phyloP scores from a whole-genome alignment of 1,284 basidiomycete genomes.

The Pholiota adiposa region DNA sequence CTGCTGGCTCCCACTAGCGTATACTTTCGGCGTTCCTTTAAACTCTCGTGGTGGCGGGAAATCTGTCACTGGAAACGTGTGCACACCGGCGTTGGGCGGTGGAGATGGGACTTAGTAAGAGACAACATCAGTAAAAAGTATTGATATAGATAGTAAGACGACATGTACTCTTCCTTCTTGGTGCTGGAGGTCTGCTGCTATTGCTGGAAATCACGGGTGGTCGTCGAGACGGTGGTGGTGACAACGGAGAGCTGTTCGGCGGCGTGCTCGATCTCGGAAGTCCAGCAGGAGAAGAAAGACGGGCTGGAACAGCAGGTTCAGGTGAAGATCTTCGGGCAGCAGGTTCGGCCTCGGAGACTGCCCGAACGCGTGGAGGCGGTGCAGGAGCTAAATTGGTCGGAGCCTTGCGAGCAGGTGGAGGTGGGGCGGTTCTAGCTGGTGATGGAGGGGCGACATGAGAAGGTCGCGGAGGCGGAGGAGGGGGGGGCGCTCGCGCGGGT shows the following conservation, averaged over 20 bases:
- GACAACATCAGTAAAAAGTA: slow-evolving; percentile 20
- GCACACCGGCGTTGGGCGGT: slow-evolving; percentile 67
- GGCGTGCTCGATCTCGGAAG: slow-evolving; percentile 29
- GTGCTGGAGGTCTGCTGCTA: slow-evolving; percentile 35
- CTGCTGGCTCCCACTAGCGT: slow-evolving; percentile 63
- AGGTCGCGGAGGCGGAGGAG: slow-evolving; percentile 30
- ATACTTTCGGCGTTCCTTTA: slow-evolving; percentile 49
- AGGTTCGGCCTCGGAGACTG: slow-evolving; percentile 34
- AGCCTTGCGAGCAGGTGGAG: slow-evolving; percentile 43
- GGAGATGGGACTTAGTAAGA: slow-evolving; percentile 68
- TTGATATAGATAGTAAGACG: slow-evolving; percentile 12
- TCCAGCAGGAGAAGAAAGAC: slow-evolving; percentile 32
- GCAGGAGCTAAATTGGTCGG: slow-evolving; percentile 36
- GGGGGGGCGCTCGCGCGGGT: slow-evolving; percentile 26
- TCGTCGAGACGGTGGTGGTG: slow-evolving; percentile 25
- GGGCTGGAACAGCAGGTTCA: slow-evolving; percentile 30
- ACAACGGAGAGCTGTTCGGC: slow-evolving; percentile 23
- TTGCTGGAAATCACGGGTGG: slow-evolving; percentile 27
- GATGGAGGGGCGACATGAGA: slow-evolving; percentile 31
- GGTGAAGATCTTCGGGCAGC: slow-evolving; percentile 24
- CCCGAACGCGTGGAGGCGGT: slow-evolving; percentile 44
- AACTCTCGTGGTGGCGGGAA: slow-evolving; percentile 81
- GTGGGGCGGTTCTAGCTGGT: slow-evolving; percentile 39
- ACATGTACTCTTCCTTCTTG: slow-evolving; percentile 57
- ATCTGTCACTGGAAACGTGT: slow-evolving; percentile 71